Evolutionary conservation across 805 yeast species (phyloP).

Genomic region (Helenozyma rhizophorensis): DNA sequence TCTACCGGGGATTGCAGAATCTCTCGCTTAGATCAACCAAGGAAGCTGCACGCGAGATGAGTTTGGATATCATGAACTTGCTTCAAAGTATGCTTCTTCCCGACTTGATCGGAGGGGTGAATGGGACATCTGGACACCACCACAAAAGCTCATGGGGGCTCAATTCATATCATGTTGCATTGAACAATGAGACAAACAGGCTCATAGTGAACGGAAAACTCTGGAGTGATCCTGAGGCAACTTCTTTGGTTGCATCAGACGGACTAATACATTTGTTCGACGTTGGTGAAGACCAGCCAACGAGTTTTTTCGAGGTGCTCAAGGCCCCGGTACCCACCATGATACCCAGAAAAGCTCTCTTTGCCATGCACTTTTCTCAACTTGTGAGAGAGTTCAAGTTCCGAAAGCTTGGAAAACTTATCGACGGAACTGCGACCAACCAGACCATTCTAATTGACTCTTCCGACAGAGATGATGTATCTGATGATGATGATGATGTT

Average conservation of each 20-base stretch:
- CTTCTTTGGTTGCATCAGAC: constrained; percentile 22
- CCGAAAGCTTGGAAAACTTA: constrained; percentile 49
- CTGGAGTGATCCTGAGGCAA: constrained; percentile 8
- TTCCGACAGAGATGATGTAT: constrained; percentile 31
- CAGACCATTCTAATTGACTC: constrained; percentile 61
- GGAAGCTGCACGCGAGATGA: constrained; percentile 29
- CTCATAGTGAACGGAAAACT: constrained; percentile 20
- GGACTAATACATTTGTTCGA: constrained; percentile 34
- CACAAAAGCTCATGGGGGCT: constrained; percentile 9
- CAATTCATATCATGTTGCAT: constrained; percentile 12
- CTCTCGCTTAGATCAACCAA: constrained; percentile 20
- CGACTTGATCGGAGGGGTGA: constrained; percentile 25
- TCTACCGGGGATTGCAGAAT: constrained; percentile 17
- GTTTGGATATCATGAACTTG: constrained; percentile 23
- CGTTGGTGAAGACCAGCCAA: constrained; percentile 4
- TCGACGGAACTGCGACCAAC: constrained; percentile 47
- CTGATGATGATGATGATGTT: constrained; percentile 17
- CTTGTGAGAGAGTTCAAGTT: constrained; percentile 70
- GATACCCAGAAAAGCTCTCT: constrained; percentile 33
- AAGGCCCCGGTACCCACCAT: constrained; percentile 21
- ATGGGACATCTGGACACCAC: constrained; percentile 19
- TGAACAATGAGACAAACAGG: constrained; percentile 5
- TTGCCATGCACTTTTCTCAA: constrained; percentile 45
- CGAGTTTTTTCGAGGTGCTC: constrained; percentile 19
- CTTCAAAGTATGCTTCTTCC: constrained; percentile 24